These are phyloP conservation scores for Colletotrichum sp. DNA, from an alignment of 2,329 filamentous ascomycete species.

Conservation along the genomic window DNA sequence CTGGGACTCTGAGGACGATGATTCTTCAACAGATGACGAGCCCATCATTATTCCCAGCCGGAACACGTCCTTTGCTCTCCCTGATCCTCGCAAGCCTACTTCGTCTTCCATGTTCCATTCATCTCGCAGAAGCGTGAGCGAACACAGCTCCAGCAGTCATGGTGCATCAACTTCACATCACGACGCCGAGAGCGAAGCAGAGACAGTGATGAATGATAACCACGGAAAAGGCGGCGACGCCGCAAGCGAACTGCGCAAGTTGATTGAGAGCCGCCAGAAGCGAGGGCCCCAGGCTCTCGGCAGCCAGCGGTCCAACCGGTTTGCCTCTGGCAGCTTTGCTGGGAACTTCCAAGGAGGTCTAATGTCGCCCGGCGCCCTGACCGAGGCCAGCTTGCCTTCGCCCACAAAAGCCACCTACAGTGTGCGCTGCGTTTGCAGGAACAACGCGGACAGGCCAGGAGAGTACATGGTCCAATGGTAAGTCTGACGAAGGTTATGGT, in stretches of 20 bases:
- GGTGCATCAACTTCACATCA: conserved; percentile 33
- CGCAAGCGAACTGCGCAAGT: conserved; percentile 62
- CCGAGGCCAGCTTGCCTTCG: conserved; percentile 52
- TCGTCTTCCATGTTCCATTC: conserved; percentile 51
- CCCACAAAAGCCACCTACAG: conserved; percentile 47
- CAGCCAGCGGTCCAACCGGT: conserved; percentile 20
- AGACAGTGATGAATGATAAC: conserved; percentile 59
- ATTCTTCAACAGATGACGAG: conserved; percentile 67
- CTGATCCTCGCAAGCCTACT: conserved; percentile 56
- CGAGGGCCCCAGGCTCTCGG: conserved; percentile 31
- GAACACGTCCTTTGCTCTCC: conserved; percentile 62
- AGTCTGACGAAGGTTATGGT: conserved; percentile 20
- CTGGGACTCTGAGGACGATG: conserved; percentile 55
- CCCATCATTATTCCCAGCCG: conserved; percentile 69
- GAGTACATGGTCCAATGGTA: conserved; percentile 71
- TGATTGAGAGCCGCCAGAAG: conserved; percentile 58
- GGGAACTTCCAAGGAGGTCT: conserved; percentile 39
- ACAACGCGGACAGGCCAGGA: conserved; percentile 44
- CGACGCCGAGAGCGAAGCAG: conserved; percentile 61
- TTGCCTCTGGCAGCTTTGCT: conserved; percentile 34
- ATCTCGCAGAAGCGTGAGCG: conserved; percentile 53
- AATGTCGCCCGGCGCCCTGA: conserved; percentile 57
- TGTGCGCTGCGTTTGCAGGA: conserved; percentile 63
- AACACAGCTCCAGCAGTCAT: conserved; percentile 49
- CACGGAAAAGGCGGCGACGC: conserved; percentile 57